Evolutionary conservation across 2,329 filamentous ascomycete species (phyloP).

Genomic region (Nigrograna mackinnonii): DNA sequence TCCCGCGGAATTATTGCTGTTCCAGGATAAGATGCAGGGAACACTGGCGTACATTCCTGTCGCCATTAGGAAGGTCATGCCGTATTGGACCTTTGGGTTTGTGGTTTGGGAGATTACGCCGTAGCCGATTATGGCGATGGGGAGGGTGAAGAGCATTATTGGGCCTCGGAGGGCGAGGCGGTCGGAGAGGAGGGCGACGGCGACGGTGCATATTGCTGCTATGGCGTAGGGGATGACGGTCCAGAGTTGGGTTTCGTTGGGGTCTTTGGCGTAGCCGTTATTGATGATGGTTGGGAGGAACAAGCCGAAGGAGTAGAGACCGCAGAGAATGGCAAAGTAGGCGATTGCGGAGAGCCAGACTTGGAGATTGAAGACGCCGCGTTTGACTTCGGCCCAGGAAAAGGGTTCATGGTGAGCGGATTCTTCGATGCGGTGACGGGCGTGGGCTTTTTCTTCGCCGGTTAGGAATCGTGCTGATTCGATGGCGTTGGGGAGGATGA

Average conservation of each 20-base stretch:
- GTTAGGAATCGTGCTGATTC: slow-evolving; percentile 59
- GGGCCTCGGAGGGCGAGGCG: slow-evolving; percentile 62
- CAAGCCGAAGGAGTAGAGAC: slow-evolving; percentile 66
- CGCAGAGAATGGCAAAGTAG: slow-evolving; percentile 63
- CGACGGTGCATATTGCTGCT: slow-evolving; percentile 56
- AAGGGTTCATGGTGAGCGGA: slow-evolving; percentile 52
- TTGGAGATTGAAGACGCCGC: slow-evolving; percentile 64
- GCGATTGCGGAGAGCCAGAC: slow-evolving; percentile 66
- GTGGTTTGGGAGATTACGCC: slow-evolving; percentile 63
- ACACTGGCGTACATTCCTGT: slow-evolving; percentile 67
- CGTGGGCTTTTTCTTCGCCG: slow-evolving; percentile 55
- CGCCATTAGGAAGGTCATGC: slow-evolving; percentile 70
- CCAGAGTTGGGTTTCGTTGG: slow-evolving; percentile 65
- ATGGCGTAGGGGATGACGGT: slow-evolving; percentile 67
- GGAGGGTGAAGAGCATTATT: slow-evolving; percentile 66
- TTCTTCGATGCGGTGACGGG: slow-evolving; percentile 50
- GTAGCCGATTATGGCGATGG: slow-evolving; percentile 68
- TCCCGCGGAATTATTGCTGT: slow-evolving; percentile 68
- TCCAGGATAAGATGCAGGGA: slow-evolving; percentile 67
- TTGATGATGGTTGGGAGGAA: slow-evolving; percentile 70
- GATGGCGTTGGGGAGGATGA: slow-evolving; percentile 61
- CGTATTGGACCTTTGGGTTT: slow-evolving; percentile 60
- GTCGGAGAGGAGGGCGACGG: slow-evolving; percentile 63
- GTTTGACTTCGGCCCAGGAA: slow-evolving; percentile 63
- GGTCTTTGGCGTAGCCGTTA: slow-evolving; percentile 56